Conservation (phyloP, 805 yeast species). For the Candida xyloterini region DNA sequence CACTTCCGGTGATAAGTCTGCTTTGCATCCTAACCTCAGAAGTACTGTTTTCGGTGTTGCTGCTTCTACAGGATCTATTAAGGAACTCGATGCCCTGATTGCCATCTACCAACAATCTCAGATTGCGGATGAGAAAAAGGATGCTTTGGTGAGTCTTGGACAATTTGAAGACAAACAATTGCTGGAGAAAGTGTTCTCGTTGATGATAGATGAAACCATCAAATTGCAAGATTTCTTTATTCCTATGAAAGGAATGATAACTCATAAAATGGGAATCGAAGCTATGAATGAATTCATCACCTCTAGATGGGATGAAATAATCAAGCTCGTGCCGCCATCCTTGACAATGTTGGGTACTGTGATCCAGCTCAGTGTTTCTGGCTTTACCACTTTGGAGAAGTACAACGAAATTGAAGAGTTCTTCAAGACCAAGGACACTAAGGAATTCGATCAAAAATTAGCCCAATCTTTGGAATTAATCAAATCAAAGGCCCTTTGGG, state of each 20-base stretch:
- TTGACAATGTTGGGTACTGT: conserved; percentile 76
- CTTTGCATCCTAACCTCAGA: conserved; percentile 46
- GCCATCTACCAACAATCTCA: conserved; percentile 48
- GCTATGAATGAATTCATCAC: conserved; percentile 71
- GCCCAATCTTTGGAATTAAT: conserved; percentile 58
- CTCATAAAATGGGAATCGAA: conserved; percentile 61
- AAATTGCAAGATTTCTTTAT: conserved; percentile 46
- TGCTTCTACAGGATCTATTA: conserved; percentile 37
- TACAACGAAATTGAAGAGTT: conserved; percentile 43
- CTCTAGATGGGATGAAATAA: conserved; percentile 67
- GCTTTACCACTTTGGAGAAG: conserved; percentile 39
- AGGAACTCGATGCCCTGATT: conserved; percentile 41
- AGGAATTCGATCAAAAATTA: conserved; percentile 57
- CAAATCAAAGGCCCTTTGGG: conserved; percentile 53
- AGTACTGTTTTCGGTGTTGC: conserved; percentile 43
- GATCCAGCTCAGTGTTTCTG: conserved; percentile 53
- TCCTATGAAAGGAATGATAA: conserved; percentile 72
- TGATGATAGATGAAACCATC: conserved; percentile 66
- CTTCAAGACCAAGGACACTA: conserved; percentile 47
- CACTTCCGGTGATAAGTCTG: conserved; percentile 26
- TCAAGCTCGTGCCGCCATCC: conserved; percentile 72
- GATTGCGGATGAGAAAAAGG: conserved; percentile 55
- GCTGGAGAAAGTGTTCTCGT: conserved; percentile 37
- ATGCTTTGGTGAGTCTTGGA: conserved; percentile 55
- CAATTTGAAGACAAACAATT: conserved; percentile 38